These are phyloP conservation scores for Penicillium sp. DNA, from an alignment of 2,329 filamentous ascomycete genomes.

Conservation along the genomic window DNA sequence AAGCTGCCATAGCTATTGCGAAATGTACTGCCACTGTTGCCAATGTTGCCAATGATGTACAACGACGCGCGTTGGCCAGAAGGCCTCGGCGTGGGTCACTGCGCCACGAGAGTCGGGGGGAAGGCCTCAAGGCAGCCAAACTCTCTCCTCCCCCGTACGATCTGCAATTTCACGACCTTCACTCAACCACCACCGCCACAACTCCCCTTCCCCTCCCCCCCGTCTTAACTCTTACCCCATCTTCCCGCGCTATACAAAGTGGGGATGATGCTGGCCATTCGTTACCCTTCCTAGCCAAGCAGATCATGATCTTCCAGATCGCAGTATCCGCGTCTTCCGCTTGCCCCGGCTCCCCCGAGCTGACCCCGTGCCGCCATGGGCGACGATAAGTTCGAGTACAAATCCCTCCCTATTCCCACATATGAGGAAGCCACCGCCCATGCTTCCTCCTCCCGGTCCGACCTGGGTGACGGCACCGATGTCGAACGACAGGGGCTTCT, in stretches of 20 bases:
- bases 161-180: neutral
- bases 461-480: slow-evolving; percentile 52
- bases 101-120: slow-evolving; percentile 9
- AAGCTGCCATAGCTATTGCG: neutral
- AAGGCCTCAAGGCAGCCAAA: slow-evolving; percentile 9
- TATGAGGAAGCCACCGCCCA: slow-evolving; percentile 73
- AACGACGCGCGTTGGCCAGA: slow-evolving; percentile 4
- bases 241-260: neutral
- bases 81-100: slow-evolving; percentile 8
- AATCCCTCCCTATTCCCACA: slow-evolving; percentile 74
- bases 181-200: slow-evolving; percentile 7
- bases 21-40: neutral
- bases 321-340: slow-evolving; percentile 35
- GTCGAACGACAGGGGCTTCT: slow-evolving; percentile 45
- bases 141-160: slow-evolving; percentile 7
- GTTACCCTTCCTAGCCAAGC: slow-evolving; percentile 32
- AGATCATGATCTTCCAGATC: slow-evolving; percentile 49
- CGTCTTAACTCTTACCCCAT: neutral
- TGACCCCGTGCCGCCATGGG: slow-evolving; percentile 45
- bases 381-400: slow-evolving; percentile 64
- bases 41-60: neutral
- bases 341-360: slow-evolving; percentile 43
- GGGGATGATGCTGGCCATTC: slow-evolving; percentile 42
- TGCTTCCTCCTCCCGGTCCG: slow-evolving; percentile 31
- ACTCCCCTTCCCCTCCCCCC: neutral